Evolutionary conservation across 116 monocot species (phyloP), one percentile per base, ranked within the genome.

Genomic region (Iris pallida): DNA sequence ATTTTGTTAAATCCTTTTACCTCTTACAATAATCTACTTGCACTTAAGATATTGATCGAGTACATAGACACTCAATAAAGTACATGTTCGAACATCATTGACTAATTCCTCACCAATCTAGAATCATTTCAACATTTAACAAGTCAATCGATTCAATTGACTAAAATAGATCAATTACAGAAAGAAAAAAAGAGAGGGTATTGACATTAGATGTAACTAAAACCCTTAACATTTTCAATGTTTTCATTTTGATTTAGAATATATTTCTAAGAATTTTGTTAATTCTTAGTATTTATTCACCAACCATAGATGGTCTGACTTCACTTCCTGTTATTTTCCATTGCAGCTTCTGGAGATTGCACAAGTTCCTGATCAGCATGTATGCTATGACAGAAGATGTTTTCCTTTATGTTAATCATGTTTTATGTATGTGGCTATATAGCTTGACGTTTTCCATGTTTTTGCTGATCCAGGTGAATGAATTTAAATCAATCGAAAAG

Each of bases 311-410:
- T 66, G 47, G 14, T 14, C 49, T 66, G 20, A 20, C 51, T 48
- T 66, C 9, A 63, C 47, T 47, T 47, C 41, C 19, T 18, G 47
- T 64, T 19, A 62, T 45, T 44, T 46, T 43, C 4, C 7, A 51
- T 51, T 74, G 76, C 80, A 93, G 89, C 90, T 94, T 71, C 82
- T 94, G 82, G 94, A 94, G 79, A 90, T 94, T 61, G 94, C 94
- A 62, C 94, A 94, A 79, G 94, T 94, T 70, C 90, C 94, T 83
- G 88, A 94, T 83, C 85, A 67, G 68, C 87, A 94, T 79, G 94
- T 93, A 87, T 82, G 93, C 30, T 69, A 48, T 47, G 9, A 7
- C 3, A 56, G 3, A n/a, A 13, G 8, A 51, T 46, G 30, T 30
- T 30, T 30, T 30, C 30, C 30, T 30, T 30, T 30, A 30, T 30